phyloP scores from a whole-genome alignment of 306 rosid genomes.

The Hippophae gyantsensis region DNA sequence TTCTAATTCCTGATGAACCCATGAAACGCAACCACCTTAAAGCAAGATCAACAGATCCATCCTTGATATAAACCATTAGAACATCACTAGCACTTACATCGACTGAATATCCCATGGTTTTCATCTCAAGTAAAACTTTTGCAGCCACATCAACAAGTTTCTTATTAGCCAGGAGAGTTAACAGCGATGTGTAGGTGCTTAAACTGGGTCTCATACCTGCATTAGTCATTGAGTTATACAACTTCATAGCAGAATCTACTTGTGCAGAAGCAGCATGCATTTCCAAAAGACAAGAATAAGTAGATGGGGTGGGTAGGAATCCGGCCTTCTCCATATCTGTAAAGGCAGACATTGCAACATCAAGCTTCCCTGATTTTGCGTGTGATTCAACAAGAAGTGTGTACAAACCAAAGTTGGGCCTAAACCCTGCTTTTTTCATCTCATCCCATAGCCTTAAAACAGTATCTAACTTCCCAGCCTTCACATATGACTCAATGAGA shows the following conservation, averaged over 20 bases:
- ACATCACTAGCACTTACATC: constrained; percentile 92
- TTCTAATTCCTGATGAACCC: constrained; percentile 86
- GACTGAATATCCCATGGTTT: constrained; percentile 81
- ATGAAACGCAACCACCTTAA: constrained; percentile 88
- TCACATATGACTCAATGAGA: constrained; percentile 76
- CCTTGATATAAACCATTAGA: constrained; percentile 90
- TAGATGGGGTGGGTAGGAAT: constrained; percentile 88
- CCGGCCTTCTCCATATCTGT: constrained; percentile 95
- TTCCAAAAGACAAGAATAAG: constrained; percentile 81
- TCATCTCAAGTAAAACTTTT: constrained; percentile 87
- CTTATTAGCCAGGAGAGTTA: constrained; percentile 76
- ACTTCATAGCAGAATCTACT: constrained; percentile 82
- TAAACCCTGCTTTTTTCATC: constrained; percentile 79
- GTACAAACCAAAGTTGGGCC: constrained; percentile 91
- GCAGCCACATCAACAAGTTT: constrained; percentile 71
- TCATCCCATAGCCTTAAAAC: constrained; percentile 85
- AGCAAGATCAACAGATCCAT: constrained; percentile 82
- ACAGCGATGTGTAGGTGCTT: constrained; percentile 73
- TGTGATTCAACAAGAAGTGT: constrained; percentile 79
- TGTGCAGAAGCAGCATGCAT: constrained; percentile 89
- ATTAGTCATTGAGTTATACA: constrained; percentile 83
- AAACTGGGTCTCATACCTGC: constrained; percentile 81
- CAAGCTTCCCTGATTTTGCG: constrained; percentile 91
- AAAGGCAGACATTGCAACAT: constrained; percentile 74
- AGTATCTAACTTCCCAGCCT: constrained; percentile 87